Percentiles rank a stretch among this genome's conserved stretches.
phyloP scores from a whole-genome alignment of 2,329 filamentous ascomycete species.

The Ophiocordyceps camponoti-leonardi region DNA sequence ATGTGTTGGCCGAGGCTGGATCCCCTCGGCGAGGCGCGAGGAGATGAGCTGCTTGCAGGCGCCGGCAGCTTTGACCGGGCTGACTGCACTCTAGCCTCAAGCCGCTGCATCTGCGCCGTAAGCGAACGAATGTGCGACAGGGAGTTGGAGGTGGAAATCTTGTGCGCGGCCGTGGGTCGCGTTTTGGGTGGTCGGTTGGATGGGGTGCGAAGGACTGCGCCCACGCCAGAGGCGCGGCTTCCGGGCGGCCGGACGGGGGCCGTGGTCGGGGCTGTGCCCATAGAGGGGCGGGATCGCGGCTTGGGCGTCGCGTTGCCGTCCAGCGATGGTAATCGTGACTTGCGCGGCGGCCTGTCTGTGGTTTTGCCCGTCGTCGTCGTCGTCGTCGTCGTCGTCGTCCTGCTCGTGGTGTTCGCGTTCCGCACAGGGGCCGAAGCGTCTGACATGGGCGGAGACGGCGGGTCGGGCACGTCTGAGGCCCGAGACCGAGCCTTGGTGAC shows the following conservation, averaged over 20 bases:
- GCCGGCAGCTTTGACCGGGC: constrained; percentile 83
- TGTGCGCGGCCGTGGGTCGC: constrained; percentile 28
- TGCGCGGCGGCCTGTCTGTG: constrained; percentile 18
- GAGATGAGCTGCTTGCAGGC: constrained; percentile 57
- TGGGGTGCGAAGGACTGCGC: constrained; percentile 27
- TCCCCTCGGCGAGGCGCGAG: constrained; percentile 57
- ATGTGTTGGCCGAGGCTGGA: constrained; percentile 2
- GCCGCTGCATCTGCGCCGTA: constrained; percentile 91
- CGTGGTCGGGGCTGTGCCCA: constrained; percentile 2
- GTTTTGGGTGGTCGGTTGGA: constrained; percentile 34
- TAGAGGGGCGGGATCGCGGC: constrained; percentile 31
- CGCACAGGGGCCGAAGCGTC: constrained; percentile 53
- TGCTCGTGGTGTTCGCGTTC: constrained; percentile 29
- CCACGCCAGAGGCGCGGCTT: constrained; percentile 29
- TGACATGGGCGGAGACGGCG: constrained; percentile 86
- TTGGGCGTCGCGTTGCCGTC: constrained; percentile 39
- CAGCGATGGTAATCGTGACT: constrained; percentile 35
- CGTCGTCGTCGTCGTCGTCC: constrained; percentile 16
- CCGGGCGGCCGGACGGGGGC: not conserved
- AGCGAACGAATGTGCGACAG: constrained; percentile 85
- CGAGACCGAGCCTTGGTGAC: constrained; percentile 42
- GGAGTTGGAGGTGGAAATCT: constrained; percentile 45
- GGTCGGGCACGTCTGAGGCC: constrained; percentile 55
- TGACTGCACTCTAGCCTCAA: constrained; percentile 84
- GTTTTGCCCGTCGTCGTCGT: constrained; percentile 9